Evolutionary conservation across 75 land plant species (phyloP), one percentile per base, ranked within the genome.

Genomic region (Ceratopteris richardii): DNA sequence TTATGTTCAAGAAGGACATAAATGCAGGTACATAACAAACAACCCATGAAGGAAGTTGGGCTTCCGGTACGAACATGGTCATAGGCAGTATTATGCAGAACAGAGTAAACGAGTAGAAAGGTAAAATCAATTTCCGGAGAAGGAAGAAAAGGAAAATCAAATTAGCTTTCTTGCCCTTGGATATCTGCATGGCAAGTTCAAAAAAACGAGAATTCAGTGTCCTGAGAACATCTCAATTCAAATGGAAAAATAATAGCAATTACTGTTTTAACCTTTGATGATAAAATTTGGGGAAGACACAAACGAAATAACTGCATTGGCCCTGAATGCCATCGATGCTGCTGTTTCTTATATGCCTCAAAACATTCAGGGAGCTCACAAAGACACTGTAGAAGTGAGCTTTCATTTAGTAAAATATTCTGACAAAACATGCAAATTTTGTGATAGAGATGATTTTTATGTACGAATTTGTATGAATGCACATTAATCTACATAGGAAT

Each of bases 261-360:
- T 25, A n/a, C 22, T 11, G 17, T 9, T 24, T 23, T 16, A 56
- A 88, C 94, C 90, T 88, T 88, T 0, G 94, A 75, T 53, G 62
- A 50, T 20, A 88, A 40, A 1, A 88, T 74, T 14, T 62, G 86
- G 9, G 81, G 83, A 26, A 88, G 56, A 33, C 94, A 88, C 31
- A 88, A 67, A 0, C 94, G 78, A 46, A 88, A 85, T 36, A 88
- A 57, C 53, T 88, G 94, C 94, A 88, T 88, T 13, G 94, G 94
- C 9, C 94, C 94, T 1, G 94, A 88, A 63, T 88, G 94, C 94
- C 94, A 88, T 2, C 94, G 54, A 48, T 88, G 94, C 44, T 88
- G 94, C 57, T 88, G 90, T 62, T 88, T 88, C 44, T 75, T 68
- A 57, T 86, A 88, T 21, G 94, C 90, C 68, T 88, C 94, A 56